Percentiles rank a stretch among this genome's conserved stretches.
Conservation (phyloP, 1,139 yeast species). For the Sugiyamaella paludigena region DNA sequence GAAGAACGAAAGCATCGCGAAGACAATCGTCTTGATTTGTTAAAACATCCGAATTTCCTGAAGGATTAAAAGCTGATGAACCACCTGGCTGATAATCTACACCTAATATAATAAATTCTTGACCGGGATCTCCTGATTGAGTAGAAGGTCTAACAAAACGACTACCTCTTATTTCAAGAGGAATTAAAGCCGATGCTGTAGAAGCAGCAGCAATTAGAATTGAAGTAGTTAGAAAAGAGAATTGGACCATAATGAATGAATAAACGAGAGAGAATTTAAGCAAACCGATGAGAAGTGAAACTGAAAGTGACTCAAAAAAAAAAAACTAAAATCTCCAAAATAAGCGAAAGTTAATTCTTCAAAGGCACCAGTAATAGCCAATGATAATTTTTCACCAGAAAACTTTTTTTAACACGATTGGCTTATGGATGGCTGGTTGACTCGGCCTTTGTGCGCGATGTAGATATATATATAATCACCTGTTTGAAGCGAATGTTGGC, state of each 20-base stretch:
- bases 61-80: constrained; percentile 52
- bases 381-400: no score
- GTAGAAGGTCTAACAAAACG: constrained; percentile 75
- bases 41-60: constrained; percentile 60
- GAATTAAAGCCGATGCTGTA: constrained; percentile 40
- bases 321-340: no score
- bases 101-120: constrained; percentile 47
- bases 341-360: no score
- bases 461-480: no score
- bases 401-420: no score
- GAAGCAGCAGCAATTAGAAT: constrained; percentile 14
- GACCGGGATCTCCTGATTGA: constrained; percentile 33
- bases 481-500: no score
- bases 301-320: no score
- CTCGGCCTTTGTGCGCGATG: no score
- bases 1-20: constrained; percentile 77
- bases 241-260: background rate
- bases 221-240: constrained; percentile 1
- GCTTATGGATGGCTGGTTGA: no score
- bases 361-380: no score
- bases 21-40: constrained; percentile 69
- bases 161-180: constrained; percentile 54
- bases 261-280: background rate
- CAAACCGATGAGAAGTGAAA: no score
- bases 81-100: constrained; percentile 77